These are phyloP conservation scores for Coemansia sp. DNA, from an alignment of 192 early-diverging fungal genomes.

Conservation along the genomic window DNA sequence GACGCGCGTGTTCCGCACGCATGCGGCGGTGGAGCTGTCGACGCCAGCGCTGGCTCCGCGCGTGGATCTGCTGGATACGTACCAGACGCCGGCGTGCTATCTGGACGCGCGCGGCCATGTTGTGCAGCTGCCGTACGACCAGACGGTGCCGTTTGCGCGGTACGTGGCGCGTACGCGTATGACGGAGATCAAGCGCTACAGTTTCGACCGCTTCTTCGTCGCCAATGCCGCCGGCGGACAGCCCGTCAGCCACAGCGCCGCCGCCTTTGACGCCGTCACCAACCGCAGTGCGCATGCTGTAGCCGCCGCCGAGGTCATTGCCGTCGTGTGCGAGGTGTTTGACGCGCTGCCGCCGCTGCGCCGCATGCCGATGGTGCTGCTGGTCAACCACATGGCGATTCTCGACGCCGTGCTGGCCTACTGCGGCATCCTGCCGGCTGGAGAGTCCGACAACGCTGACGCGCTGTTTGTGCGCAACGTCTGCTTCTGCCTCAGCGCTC, in stretches of 20 bases:
- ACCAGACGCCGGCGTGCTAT: constrained; percentile 71
- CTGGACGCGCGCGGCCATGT: constrained; percentile 81
- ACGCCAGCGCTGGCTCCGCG: constrained; percentile 85
- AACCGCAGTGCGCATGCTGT: constrained; percentile 61
- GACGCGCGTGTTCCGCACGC: constrained; percentile 74
- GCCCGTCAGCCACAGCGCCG: constrained; percentile 73
- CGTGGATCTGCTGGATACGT: constrained; percentile 56
- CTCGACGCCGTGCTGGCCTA: constrained; percentile 74
- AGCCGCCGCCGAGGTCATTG: constrained; percentile 88
- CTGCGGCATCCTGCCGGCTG: constrained; percentile 60
- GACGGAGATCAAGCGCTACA: constrained; percentile 78
- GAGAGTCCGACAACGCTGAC: constrained; percentile 11
- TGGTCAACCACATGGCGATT: constrained; percentile 75
- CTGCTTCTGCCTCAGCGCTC: constrained; percentile 61
- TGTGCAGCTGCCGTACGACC: constrained; percentile 85
- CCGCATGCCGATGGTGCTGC: constrained; percentile 57
- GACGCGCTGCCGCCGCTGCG: constrained; percentile 69
- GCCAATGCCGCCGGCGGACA: constrained; percentile 83
- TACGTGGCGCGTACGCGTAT: constrained; percentile 74
- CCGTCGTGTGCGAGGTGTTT: constrained; percentile 72
- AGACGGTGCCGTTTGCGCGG: constrained; percentile 90
- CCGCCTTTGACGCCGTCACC: constrained; percentile 90
- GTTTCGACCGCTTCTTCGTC: constrained; percentile 81
- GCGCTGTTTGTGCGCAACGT: constrained; percentile 45
- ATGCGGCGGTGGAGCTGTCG: constrained; percentile 81